Evolutionary conservation across 495 filamentous ascomycete genomes (phyloP).

Genomic region (Jackrogersella minutella): DNA sequence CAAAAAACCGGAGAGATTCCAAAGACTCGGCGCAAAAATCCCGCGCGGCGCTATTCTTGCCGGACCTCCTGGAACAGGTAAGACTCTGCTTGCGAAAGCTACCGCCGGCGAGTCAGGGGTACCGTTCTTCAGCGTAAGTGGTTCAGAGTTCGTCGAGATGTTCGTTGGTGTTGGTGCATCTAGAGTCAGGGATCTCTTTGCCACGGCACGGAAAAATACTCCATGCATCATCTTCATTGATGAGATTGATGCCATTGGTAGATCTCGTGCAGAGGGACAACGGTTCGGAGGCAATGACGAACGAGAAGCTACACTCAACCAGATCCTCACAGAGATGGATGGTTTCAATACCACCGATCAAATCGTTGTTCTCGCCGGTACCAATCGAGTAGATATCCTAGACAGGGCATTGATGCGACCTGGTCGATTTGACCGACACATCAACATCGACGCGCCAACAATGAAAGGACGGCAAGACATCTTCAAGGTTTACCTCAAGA

Average conservation of each 20-base stretch:
- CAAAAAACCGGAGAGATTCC: constrained; percentile 86
- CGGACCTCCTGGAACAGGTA: constrained; percentile 96
- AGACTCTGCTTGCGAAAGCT: constrained; percentile 95
- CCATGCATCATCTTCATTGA: constrained; percentile 99
- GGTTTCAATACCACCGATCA: constrained; percentile 98
- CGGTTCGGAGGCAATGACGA: constrained; percentile 92
- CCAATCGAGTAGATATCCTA: constrained; percentile 91
- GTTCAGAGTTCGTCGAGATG: constrained; percentile 99
- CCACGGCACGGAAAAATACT: constrained; percentile 91
- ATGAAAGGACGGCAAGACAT: constrained; percentile 98
- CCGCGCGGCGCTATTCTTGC: constrained; percentile 95
- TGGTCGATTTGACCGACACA: constrained; percentile 95
- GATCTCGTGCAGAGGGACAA: constrained; percentile 76
- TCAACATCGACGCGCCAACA: constrained; percentile 89
- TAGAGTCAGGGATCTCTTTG: constrained; percentile 92
- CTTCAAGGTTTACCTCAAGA: constrained; percentile 89
- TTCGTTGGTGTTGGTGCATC: constrained; percentile 98
- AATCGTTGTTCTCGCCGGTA: constrained; percentile 97
- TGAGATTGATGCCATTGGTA: constrained; percentile 98
- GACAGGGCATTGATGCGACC: constrained; percentile 96
- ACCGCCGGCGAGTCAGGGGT: constrained; percentile 97
- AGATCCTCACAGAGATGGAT: constrained; percentile 99
- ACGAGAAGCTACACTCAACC: constrained; percentile 94
- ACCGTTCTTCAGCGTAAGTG: constrained; percentile 97
- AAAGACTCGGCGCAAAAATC: constrained; percentile 95